phyloP scores from a whole-genome alignment of 345 rosid species.

The Corchorus olitorius region DNA sequence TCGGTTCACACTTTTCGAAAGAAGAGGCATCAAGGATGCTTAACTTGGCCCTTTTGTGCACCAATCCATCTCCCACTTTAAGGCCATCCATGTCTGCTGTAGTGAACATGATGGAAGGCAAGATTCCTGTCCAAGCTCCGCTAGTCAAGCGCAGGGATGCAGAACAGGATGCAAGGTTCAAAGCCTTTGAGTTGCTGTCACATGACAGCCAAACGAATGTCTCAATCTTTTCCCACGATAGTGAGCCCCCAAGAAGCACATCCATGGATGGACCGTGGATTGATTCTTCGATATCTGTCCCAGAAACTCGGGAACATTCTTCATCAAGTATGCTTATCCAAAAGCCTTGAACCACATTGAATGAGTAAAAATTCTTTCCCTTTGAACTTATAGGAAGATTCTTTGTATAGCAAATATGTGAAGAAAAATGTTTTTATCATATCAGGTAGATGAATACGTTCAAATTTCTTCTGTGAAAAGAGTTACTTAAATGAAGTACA shows the following conservation, averaged over 20 bases:
- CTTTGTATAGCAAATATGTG: neutral
- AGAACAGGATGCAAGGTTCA: slow-evolving; percentile 67
- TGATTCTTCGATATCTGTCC: slow-evolving; percentile 51
- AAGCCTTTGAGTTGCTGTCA: slow-evolving; percentile 68
- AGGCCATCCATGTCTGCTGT: slow-evolving; percentile 89
- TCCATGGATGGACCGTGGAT: slow-evolving; percentile 72
- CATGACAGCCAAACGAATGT: slow-evolving; percentile 60
- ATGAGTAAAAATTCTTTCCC: neutral
- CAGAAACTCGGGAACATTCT: slow-evolving; percentile 29
- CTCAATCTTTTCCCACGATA: slow-evolving; percentile 45
- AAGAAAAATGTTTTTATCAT: neutral
- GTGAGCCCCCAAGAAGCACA: slow-evolving; percentile 42
- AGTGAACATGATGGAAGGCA: slow-evolving; percentile 83
- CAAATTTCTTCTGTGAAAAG: neutral
- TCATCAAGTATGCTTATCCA: slow-evolving; percentile 37
- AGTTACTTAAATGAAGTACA: neutral
- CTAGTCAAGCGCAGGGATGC: slow-evolving; percentile 54
- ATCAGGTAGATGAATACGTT: neutral
- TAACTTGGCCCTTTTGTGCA: slow-evolving; percentile 74
- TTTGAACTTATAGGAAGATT: neutral
- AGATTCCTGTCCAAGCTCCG: slow-evolving; percentile 67
- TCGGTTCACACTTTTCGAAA: slow-evolving; percentile 55
- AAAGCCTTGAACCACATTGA: slow-evolving; percentile 16
- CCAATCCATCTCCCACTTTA: slow-evolving; percentile 86
- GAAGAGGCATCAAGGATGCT: slow-evolving; percentile 71